Evolutionary conservation across 495 filamentous ascomycete species (phyloP).

Genomic region (Lepidopterella palustris): DNA sequence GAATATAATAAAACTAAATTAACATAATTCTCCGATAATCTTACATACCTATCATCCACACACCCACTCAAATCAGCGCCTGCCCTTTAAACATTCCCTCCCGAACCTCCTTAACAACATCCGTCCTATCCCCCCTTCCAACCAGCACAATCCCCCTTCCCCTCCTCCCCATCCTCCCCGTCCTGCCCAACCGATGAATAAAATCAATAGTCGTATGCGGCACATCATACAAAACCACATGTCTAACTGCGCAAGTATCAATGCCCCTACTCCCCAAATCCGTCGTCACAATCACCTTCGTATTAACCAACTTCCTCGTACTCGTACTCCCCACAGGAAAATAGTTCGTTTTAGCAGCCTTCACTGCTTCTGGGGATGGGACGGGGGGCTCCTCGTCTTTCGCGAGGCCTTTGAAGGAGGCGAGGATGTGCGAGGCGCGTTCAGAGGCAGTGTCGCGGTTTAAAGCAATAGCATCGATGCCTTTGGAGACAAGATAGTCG

Average conservation of each 20-base stretch:
- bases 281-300: conserved; percentile 87
- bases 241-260: conserved; percentile 85
- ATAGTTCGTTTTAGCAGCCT: not conserved
- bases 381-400: conserved; percentile 30
- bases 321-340: not conserved
- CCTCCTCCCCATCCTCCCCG: conserved; percentile 85
- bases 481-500: conserved; percentile 71
- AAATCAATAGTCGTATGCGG: conserved; percentile 96
- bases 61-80: conserved; percentile 59
- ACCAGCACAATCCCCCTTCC: conserved; percentile 86
- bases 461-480: conserved; percentile 77
- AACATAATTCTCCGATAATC: not conserved
- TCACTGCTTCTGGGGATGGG: conserved; percentile 35
- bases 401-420: conserved; percentile 61
- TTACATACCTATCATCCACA: not conserved
- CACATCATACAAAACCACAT: conserved; percentile 90
- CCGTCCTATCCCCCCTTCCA: conserved; percentile 79
- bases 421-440: conserved; percentile 68
- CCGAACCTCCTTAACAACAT: conserved; percentile 84
- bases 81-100: conserved; percentile 91
- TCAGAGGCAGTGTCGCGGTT: conserved; percentile 74
- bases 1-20: no score
- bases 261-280: conserved; percentile 90
- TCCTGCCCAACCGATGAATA: conserved; percentile 86
- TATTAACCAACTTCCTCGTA: conserved; percentile 50